These are phyloP conservation scores for Candida cerambycidarum DNA, from an alignment of 805 yeast species.

Conservation along the genomic window DNA sequence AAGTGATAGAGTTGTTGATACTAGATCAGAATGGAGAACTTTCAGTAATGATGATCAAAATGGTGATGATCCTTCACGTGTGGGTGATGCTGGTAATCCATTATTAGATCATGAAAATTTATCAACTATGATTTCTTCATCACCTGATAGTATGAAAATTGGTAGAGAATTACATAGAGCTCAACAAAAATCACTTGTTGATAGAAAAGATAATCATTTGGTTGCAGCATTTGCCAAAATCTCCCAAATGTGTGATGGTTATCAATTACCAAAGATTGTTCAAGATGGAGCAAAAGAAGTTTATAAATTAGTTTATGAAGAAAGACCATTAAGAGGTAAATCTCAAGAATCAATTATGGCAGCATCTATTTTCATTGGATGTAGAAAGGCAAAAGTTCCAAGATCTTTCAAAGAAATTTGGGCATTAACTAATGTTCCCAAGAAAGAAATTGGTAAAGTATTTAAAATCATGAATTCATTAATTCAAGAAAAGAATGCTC, in stretches of 20 bases:
- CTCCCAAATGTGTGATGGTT: conserved; percentile 96
- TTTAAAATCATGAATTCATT: conserved; percentile 73
- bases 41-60: conserved; percentile 97
- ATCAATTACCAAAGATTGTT: conserved; percentile 88
- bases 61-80: conserved; percentile 98
- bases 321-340: conserved; percentile 81
- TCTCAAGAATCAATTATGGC: conserved; percentile 95
- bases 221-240: conserved; percentile 88
- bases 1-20: conserved; percentile 89
- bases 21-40: conserved; percentile 98
- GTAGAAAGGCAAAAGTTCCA: conserved; percentile 90
- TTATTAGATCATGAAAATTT: conserved; percentile 87
- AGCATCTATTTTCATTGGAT: conserved; percentile 91
- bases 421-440: conserved; percentile 90
- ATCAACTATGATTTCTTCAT: conserved; percentile 87
- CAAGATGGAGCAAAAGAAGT: conserved; percentile 98
- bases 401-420: conserved; percentile 95
- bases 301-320: conserved; percentile 86
- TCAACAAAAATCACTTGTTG: conserved; percentile 81
- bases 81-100: conserved; percentile 96
- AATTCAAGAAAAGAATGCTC: conserved; percentile 55
- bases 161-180: conserved; percentile 92
- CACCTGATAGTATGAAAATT: conserved; percentile 76
- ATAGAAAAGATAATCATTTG: conserved; percentile 82
- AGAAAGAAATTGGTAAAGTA: conserved; percentile 91